Evolutionary conservation across 2,329 filamentous ascomycete genomes (phyloP).

Genomic region (Monascus ruber): DNA sequence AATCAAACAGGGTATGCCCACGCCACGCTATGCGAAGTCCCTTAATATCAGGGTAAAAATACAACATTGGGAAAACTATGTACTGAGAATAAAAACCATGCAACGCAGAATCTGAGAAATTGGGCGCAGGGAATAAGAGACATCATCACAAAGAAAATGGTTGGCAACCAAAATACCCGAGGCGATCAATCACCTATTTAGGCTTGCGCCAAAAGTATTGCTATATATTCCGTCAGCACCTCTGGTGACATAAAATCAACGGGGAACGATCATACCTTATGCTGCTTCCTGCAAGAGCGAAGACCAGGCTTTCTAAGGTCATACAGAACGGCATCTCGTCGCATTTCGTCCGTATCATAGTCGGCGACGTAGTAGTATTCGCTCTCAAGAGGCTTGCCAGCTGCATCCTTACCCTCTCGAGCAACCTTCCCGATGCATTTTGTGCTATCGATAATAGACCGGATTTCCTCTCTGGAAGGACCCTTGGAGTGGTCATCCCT

Average conservation of each 20-base stretch:
- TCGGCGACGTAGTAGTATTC: slow-evolving; percentile 96
- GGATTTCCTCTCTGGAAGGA: slow-evolving; percentile 53
- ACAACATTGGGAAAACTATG: slow-evolving; percentile 19
- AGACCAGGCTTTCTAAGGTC: slow-evolving; percentile 81
- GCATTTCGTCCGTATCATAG: slow-evolving; percentile 64
- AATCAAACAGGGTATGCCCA: slow-evolving; percentile 26
- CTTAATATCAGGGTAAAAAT: slow-evolving; percentile 11
- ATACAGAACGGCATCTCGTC: slow-evolving; percentile 71
- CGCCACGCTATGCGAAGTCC: slow-evolving; percentile 32
- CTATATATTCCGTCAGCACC: slow-evolving; percentile 29
- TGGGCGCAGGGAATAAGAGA: no score
- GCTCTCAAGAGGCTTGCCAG: slow-evolving; percentile 83
- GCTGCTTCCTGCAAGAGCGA: slow-evolving; percentile 82
- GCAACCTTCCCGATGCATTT: slow-evolving; percentile 77
- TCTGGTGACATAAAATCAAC: slow-evolving; percentile 1
- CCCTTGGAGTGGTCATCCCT: slow-evolving; percentile 36
- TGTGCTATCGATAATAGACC: slow-evolving; percentile 59
- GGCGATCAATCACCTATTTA: slow-evolving; percentile 23
- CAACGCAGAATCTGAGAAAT: background rate
- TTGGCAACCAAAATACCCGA: no score
- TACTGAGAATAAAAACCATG: slow-evolving; percentile 14
- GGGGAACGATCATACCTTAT: slow-evolving; percentile 60
- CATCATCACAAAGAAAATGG: no score
- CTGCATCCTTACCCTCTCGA: slow-evolving; percentile 88
- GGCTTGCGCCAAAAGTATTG: slow-evolving; percentile 65